Evolutionary conservation across 1,284 basidiomycete genomes (phyloP).

Genomic region (Cutaneotrichosporon sp.): DNA sequence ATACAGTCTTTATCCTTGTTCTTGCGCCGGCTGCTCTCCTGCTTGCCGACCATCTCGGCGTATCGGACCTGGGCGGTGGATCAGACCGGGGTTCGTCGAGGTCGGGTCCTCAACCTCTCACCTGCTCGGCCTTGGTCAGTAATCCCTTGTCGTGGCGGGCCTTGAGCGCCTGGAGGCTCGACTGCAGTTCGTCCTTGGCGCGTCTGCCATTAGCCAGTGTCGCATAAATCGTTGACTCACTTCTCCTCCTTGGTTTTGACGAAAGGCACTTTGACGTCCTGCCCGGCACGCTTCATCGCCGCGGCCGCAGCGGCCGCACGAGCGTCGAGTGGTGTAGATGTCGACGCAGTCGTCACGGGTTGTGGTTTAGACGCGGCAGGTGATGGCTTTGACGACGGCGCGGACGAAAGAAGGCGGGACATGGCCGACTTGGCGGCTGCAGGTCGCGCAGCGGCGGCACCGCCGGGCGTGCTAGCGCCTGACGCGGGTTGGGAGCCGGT

Average conservation of each 20-base stretch:
- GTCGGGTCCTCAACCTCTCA: conserved; percentile 27
- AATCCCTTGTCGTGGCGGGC: conserved; percentile 45
- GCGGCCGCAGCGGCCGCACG: conserved; percentile 42
- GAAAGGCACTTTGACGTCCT: conserved; percentile 45
- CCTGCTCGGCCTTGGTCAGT: conserved; percentile 46
- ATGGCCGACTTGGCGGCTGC: conserved; percentile 26
- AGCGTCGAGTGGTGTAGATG: conserved; percentile 23
- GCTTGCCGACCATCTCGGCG: conserved; percentile 42
- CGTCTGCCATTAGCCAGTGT: conserved; percentile 27
- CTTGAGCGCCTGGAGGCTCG: conserved; percentile 41
- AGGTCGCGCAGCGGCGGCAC: not conserved
- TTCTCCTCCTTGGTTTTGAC: conserved; percentile 44
- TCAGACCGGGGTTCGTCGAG: not conserved
- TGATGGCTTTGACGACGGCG: conserved; percentile 5
- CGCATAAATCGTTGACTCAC: conserved; percentile 22
- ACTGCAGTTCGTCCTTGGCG: conserved; percentile 38
- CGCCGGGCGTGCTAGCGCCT: conserved; percentile 6
- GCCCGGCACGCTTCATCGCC: conserved; percentile 41
- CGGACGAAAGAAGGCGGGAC: conserved; percentile 25
- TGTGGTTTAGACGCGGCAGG: conserved; percentile 1
- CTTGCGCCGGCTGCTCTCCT: conserved; percentile 28
- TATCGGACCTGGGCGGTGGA: conserved; percentile 34
- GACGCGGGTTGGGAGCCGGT: conserved; percentile 17
- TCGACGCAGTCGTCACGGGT: conserved; percentile 1
- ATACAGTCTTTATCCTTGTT: conserved; percentile 28